Percentiles rank a stretch among this genome's conserved stretches.
phyloP scores from a whole-genome alignment of 495 filamentous ascomycete species.

The Xylaria flabelliformis region DNA sequence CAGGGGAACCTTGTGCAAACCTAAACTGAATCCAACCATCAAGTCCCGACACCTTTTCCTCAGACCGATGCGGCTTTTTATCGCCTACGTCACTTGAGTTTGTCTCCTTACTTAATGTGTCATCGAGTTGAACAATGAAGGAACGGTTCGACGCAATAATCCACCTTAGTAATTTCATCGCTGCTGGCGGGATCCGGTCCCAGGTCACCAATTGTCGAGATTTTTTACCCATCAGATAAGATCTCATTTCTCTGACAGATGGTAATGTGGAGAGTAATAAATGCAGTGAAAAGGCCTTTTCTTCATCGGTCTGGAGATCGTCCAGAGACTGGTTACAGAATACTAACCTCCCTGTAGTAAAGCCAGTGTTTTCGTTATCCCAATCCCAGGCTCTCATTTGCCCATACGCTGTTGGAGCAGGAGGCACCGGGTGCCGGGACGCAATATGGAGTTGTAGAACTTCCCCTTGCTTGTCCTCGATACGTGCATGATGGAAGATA shows the following conservation, averaged over 20 bases:
- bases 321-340: slow-evolving; percentile 46
- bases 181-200: slow-evolving; percentile 68
- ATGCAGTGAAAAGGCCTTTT: slow-evolving; percentile 63
- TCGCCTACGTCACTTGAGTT: slow-evolving; percentile 16
- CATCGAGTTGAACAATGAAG: slow-evolving; percentile 76
- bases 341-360: slow-evolving; percentile 29
- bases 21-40: slow-evolving; percentile 78
- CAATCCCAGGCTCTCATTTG: neutral
- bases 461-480: neutral
- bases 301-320: slow-evolving; percentile 26
- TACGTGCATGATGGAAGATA: slow-evolving; percentile 35
- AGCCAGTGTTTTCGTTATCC: neutral
- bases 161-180: slow-evolving; percentile 78
- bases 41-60: slow-evolving; percentile 70
- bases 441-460: slow-evolving; percentile 26
- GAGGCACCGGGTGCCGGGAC: slow-evolving; percentile 28
- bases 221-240: slow-evolving; percentile 57
- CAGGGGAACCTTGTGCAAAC: slow-evolving; percentile 86
- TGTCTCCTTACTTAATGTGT: slow-evolving; percentile 35
- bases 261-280: slow-evolving; percentile 73
- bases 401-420: neutral
- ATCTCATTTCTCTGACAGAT: slow-evolving; percentile 64
- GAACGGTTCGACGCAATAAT: slow-evolving; percentile 91
- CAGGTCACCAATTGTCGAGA: slow-evolving; percentile 62
- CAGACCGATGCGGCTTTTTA: slow-evolving; percentile 28